Conservation (phyloP, 2,329 filamentous ascomycete genomes). For the Epichloe glyceriae region DNA sequence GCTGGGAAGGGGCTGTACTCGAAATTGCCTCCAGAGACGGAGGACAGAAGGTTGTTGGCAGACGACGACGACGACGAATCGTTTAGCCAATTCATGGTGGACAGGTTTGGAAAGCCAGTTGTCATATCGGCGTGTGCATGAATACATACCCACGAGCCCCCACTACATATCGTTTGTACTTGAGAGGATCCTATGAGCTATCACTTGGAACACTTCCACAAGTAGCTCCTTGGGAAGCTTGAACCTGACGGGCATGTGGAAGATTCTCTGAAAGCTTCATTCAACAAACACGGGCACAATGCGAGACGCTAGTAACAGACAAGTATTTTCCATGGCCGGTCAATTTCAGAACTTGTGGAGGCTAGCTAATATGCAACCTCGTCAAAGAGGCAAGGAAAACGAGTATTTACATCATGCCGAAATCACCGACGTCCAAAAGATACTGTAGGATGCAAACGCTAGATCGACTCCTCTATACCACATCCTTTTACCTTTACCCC, state of each 20-base stretch:
- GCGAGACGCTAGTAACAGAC: not conserved
- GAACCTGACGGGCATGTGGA: too few relatives aligned
- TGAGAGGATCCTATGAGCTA: too few relatives aligned
- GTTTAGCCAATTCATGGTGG: slow-evolving; percentile 31
- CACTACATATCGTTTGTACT: too few relatives aligned
- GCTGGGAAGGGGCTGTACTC: slow-evolving; percentile 28
- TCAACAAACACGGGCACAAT: not conserved
- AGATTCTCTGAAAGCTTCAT: too few relatives aligned
- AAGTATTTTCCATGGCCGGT: not conserved
- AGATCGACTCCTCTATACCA: not conserved
- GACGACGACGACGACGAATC: slow-evolving; percentile 29
- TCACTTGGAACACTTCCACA: too few relatives aligned
- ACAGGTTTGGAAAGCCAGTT: slow-evolving; percentile 24
- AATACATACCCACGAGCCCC: not conserved
- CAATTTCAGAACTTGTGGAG: not conserved
- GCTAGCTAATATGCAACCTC: not conserved
- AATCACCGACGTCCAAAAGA: slow-evolving; percentile 4
- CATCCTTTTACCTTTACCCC: not conserved
- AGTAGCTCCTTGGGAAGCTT: too few relatives aligned
- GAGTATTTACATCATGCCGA: slow-evolving; percentile 7
- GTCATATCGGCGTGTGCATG: slow-evolving; percentile 17
- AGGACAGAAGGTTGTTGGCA: slow-evolving; percentile 22
- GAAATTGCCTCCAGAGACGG: slow-evolving; percentile 22
- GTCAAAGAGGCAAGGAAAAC: not conserved
- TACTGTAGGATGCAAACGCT: slow-evolving; percentile 1